Base-by-base conservation (phyloP, 2,329 filamentous ascomycete species). In the Claviceps sp. region DNA sequence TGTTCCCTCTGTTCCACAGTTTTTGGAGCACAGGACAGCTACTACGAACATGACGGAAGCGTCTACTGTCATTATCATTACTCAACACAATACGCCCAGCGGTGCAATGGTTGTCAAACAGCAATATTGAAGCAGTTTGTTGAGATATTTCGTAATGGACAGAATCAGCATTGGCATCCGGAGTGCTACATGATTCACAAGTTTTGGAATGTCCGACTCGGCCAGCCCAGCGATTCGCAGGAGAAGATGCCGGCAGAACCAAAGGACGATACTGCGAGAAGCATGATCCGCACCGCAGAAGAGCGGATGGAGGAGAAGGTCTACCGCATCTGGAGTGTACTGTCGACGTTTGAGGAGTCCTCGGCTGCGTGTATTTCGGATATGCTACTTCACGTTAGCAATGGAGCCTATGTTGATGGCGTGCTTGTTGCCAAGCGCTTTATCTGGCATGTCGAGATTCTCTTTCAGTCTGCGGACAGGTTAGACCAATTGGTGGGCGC, bases 181-280 rank as follows among this genome's bases (percentile, higher is more conserved):
- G 93, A 98, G 69, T 98, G 93, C 69, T 98, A 98, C 70, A 98
- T 98, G 93, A 98, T 98, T 56, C 93, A 98, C 72, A 98, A 98
- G 64, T 98, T 97, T 69, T 98, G 93, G 93, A 98, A 97, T 65
- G 93, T 98, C 54, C 84, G 93, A 50, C 74, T 98, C 40, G 81
- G 82, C 11, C 77, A 82, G 26, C 74, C 78, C 11, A 75, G 77
- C 42, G 75, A 82, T 53, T 64, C 69, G 11, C 63, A 73, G 39
- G 70, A 75, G 52, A 68, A 67, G 34, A 57, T 67, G 19, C 64
- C 69, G n/a, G 34, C 58, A 30, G 61, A 75, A 50, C 64, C 67
- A 11, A 71, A 74, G 50, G 76, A 80, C 51, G 65, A 70, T 47
- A 80, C 84, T 56, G 80, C 84, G 56, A 84, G 89, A 50, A 83